A percentile compares a stretch with the other conserved stretches of the same genome.
Conservation (phyloP, 495 filamentous ascomycete species). For the Cercophora samala region DNA sequence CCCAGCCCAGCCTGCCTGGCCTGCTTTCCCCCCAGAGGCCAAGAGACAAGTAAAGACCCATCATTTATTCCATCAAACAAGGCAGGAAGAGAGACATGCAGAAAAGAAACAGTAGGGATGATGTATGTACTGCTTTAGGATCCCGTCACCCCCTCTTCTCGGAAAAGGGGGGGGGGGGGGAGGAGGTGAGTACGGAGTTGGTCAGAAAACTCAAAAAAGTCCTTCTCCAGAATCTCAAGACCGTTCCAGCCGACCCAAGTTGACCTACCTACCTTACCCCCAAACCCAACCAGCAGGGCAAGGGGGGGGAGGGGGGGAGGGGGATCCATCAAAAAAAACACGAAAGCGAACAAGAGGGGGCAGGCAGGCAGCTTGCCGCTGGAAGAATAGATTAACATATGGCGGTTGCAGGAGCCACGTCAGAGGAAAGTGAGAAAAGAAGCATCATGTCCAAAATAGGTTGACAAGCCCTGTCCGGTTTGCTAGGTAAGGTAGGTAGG, state of each 20-base stretch:
- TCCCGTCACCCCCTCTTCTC: not conserved
- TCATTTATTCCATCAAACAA: not conserved
- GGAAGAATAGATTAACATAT: not conserved
- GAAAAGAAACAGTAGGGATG: slow-evolving; percentile 5
- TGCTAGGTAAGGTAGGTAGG: not conserved
- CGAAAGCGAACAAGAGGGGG: slow-evolving; percentile 3
- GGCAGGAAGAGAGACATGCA: slow-evolving; percentile 10
- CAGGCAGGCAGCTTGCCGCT: not conserved
- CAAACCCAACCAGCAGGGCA: no score
- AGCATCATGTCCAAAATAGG: not conserved
- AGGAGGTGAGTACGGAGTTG: not conserved
- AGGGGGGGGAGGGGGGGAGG: no score
- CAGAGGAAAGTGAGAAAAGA: slow-evolving; percentile 15
- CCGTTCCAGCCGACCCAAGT: not conserved
- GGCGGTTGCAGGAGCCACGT: slow-evolving; percentile 29
- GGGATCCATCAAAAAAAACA: not conserved
- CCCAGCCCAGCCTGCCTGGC: not conserved
- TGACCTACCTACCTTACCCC: no score
- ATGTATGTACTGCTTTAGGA: not conserved
- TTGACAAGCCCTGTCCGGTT: not conserved
- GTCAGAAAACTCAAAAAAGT: not conserved
- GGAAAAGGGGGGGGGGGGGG: not conserved
- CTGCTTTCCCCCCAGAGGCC: no score
- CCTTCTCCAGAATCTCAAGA: not conserved
- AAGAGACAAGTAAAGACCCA: not conserved